Conservation (phyloP, 2,329 filamentous ascomycete genomes). For the Aspergillus sergii region DNA sequence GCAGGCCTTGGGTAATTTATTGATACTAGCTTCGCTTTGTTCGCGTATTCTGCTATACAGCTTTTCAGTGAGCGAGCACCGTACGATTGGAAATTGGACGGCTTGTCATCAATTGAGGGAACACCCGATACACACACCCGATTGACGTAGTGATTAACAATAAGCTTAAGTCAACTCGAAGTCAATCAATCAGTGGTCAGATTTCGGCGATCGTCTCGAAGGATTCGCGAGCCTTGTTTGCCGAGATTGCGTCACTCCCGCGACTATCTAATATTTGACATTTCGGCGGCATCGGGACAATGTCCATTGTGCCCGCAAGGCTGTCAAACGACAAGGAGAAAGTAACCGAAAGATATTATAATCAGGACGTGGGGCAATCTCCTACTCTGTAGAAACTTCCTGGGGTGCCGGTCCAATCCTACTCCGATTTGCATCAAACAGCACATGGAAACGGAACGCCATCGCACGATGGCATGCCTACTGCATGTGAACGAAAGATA, state of each 20-base stretch:
- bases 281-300: not conserved
- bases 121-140: fast-evolving
- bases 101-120: not conserved
- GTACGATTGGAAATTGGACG: not conserved
- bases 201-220: not conserved
- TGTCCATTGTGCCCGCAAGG: not conserved
- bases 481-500: not conserved
- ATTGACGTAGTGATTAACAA: slow-evolving; percentile 1
- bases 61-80: not conserved
- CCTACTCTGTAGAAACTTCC: not conserved
- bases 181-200: not conserved
- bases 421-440: not conserved
- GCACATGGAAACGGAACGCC: not conserved
- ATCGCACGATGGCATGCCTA: not conserved
- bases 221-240: not conserved
- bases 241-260: slow-evolving; percentile 3
- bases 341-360: not conserved
- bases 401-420: no score
- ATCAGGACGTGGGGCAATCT: not conserved
- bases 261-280: not conserved
- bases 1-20: not conserved
- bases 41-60: not conserved
- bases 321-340: not conserved
- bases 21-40: not conserved
- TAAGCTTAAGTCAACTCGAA: not conserved